Base-by-base conservation (phyloP, 148 eudicot species). In the Chenopodium berlandieri region DNA sequence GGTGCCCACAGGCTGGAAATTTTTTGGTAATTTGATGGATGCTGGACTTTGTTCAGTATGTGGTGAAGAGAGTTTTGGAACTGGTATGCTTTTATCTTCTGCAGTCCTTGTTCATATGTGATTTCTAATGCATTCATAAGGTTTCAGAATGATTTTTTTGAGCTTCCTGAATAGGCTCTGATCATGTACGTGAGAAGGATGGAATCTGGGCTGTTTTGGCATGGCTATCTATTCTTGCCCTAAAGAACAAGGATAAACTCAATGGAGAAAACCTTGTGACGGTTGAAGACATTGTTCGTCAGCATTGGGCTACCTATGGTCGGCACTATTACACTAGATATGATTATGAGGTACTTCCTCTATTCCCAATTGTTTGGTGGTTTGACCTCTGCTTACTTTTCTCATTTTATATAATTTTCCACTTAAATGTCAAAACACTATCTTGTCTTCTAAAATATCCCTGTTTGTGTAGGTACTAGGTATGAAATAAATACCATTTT, bases 1-100 rank as follows among this genome's bases (percentile, higher is more conserved):
- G 97, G 98, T 95, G 84, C 98, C 99, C 63, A 95, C 99, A 78
- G 99, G 99, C 82, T 95, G 99, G 99, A 95, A 95, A 81, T 95
- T 93, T 82, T 95, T 95, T 74, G 99, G 99, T 32, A 95, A 95
- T 84, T 83, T 95, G 31, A 95, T 95, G 99, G 99, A 95, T 92
- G 99, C 96, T 85, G 97, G 93, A 78, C 76, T 88, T 76, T 95
- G 99, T 82, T 95, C 97, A 66, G 86, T 94, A 63, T 95, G 99
- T 84, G 99, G 97, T 72, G 99, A 95, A 92, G 97, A 95, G 87
- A 95, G 99, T 86, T 95, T 95, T 83, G 99, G 99, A 87, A 95
- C 99, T 81, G 99, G 99, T 94, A 88, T 32, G 81, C 32, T 31
- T 75, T 40, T 47, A 27, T 72, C 37, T 67, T 63, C 56, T 80